Percentiles rank a stretch among this genome's conserved stretches.
phyloP scores from a whole-genome alignment of 148 eudicot species.

The Linanthus parryae region DNA sequence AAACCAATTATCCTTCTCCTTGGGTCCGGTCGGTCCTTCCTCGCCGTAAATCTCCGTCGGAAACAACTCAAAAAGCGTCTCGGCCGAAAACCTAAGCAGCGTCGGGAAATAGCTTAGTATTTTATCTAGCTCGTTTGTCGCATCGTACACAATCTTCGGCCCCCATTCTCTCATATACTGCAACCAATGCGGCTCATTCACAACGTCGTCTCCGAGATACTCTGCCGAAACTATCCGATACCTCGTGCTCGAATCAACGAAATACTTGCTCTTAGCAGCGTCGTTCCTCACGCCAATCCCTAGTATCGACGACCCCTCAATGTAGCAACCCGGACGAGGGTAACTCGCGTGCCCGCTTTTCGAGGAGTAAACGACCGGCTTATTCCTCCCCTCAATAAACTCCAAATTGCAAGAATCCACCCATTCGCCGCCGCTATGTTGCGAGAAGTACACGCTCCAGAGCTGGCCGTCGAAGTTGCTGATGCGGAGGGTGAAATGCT shows the following conservation, averaged over 20 bases:
- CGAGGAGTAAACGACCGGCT: conserved; percentile 66
- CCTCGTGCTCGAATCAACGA: conserved; percentile 60
- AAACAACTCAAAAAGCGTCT: conserved; percentile 60
- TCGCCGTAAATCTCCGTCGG: conserved; percentile 89
- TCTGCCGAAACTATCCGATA: conserved; percentile 75
- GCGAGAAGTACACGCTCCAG: conserved; percentile 63
- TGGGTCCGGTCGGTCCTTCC: conserved; percentile 97
- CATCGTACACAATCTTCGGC: conserved; percentile 60
- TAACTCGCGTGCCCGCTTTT: conserved; percentile 76
- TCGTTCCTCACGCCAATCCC: conserved; percentile 79
- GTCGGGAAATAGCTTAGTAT: conserved; percentile 59
- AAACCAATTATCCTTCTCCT: conserved; percentile 93
- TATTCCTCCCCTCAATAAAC: conserved; percentile 64
- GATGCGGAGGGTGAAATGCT: conserved; percentile 81
- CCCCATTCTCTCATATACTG: conserved; percentile 99
- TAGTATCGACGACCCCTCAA: conserved; percentile 60
- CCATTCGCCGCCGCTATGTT: conserved; percentile 91
- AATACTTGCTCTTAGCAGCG: conserved; percentile 51
- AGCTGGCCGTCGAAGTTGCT: conserved; percentile 89
- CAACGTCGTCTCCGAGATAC: conserved; percentile 51
- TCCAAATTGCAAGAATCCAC: conserved; percentile 58
- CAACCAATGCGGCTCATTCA: conserved; percentile 74
- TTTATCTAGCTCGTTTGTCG: conserved; percentile 68
- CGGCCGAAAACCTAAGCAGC: conserved; percentile 61
- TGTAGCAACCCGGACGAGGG: conserved; percentile 65